Conservation (phyloP, 352 stramenopile species). For the Pilasporangium apinafurcum region DNA sequence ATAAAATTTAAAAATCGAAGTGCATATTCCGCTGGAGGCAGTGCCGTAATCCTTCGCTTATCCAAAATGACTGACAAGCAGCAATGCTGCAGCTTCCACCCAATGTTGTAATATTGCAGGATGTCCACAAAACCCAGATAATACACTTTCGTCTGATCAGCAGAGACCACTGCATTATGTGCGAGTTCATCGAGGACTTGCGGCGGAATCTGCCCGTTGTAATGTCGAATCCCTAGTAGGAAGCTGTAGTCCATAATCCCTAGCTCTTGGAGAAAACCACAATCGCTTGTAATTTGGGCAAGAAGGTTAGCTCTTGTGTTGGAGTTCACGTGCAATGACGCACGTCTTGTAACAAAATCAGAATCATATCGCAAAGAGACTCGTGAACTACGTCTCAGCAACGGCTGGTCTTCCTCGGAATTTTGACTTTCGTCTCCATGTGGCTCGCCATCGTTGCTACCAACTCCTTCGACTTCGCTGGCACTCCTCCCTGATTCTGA, state of each 20-base stretch:
- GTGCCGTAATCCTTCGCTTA: slow-evolving; percentile 71
- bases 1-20: slow-evolving; percentile 85
- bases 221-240: slow-evolving; percentile 66
- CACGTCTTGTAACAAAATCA: slow-evolving; percentile 67
- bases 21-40: slow-evolving; percentile 78
- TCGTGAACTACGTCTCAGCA: slow-evolving; percentile 51
- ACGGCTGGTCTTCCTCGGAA: slow-evolving; percentile 41
- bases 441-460: slow-evolving; percentile 2
- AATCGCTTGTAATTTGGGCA: slow-evolving; percentile 79
- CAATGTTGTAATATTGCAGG: slow-evolving; percentile 80
- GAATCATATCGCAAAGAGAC: slow-evolving; percentile 68
- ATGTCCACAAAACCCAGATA: slow-evolving; percentile 85
- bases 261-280: slow-evolving; percentile 77
- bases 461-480: slow-evolving; percentile 6
- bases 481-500: too few relatives aligned
- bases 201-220: slow-evolving; percentile 34
- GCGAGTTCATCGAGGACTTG: slow-evolving; percentile 43
- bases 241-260: slow-evolving; percentile 88
- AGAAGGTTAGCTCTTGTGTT: slow-evolving; percentile 68
- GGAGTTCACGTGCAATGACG: slow-evolving; percentile 62
- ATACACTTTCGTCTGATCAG: slow-evolving; percentile 64
- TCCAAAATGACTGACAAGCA: slow-evolving; percentile 62
- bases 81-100: slow-evolving; percentile 82
- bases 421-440: slow-evolving; percentile 16
- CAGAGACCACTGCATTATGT: slow-evolving; percentile 78